Base-by-base conservation (phyloP, 2,329 filamentous ascomycete species). In the Parastagonospora avenae region DNA sequence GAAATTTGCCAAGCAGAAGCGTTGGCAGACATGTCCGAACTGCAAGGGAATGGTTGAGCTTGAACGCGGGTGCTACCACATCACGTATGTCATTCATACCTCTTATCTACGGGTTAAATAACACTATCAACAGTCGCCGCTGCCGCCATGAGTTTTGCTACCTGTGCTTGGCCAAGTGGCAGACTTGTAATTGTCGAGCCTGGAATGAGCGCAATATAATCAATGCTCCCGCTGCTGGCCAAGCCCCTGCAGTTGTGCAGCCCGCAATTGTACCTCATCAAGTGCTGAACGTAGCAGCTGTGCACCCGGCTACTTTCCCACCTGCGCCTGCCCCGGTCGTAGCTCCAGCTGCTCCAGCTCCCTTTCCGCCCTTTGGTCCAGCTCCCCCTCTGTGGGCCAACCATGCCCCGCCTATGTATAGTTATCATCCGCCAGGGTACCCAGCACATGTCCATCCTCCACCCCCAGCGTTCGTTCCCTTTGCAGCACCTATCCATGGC, bases 101-200 rank as follows among this genome's bases (percentile, higher is more conserved):
- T n/a, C n/a, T n/a, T n/a, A n/a, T n/a, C n/a, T n/a, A n/a, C n/a
- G n/a, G n/a, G n/a, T n/a, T n/a, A n/a, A n/a, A n/a, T n/a, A n/a
- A n/a, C n/a, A n/a, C n/a, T n/a, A n/a, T n/a, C n/a, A n/a, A n/a
- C 14, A 65, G 60, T 1, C 63, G 60, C 29, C 39, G 42, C 43
- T 91, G 88, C 70, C 81, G 82, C 54, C 82, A 85, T 8, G 79
- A 89, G 54, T 90, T 91, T 64, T 91, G 88, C 73, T 88, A 86
- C 60, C 79, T 83, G 6, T 87, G 85, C 62, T 82, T 82, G 24
- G 82, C 80, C 7, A 45, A 41, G n/a, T 66, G 61, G 63, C 54
- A 46, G 49, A 56, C 50, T 10, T 60, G 57, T 46, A 31, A 39
- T 1, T 60, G 57, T 28, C 14, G 31, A 1, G 10, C 11, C 1